phyloP scores from a whole-genome alignment of 140 eudicot genomes.

The Artemisia princeps region DNA sequence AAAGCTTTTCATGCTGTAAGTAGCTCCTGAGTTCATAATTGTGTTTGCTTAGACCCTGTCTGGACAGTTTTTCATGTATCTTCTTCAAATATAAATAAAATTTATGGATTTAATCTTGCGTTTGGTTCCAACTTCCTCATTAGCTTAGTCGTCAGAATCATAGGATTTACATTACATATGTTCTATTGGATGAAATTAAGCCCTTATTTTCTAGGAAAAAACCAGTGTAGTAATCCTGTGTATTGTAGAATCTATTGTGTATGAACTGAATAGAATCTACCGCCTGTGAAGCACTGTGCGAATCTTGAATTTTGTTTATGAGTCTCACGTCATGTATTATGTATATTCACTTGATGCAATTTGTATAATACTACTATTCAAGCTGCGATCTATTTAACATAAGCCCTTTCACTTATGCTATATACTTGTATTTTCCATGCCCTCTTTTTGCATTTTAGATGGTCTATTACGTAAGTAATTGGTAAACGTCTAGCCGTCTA shows the following conservation, averaged over 20 bases:
- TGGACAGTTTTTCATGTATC: not conserved
- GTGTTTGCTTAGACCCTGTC: not conserved
- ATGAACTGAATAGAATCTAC: too few relatives aligned
- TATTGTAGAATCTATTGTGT: too few relatives aligned
- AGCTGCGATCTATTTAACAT: not conserved
- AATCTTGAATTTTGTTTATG: not conserved
- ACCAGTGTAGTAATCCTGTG: too few relatives aligned
- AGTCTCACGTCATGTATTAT: not conserved
- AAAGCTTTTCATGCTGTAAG: constrained; percentile 84
- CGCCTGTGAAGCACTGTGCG: not conserved
- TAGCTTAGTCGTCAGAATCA: too few relatives aligned
- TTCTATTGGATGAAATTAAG: too few relatives aligned
- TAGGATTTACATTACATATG: too few relatives aligned
- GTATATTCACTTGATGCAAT: constrained; percentile 11
- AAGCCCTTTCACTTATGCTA: too few relatives aligned
- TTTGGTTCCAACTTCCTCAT: not conserved
- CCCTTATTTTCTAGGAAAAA: too few relatives aligned
- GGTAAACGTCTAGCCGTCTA: not conserved
- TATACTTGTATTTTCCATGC: too few relatives aligned
- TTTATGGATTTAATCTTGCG: not conserved
- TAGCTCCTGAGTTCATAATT: not conserved
- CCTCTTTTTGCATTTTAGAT: not conserved
- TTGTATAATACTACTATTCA: constrained; percentile 6
- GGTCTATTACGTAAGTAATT: constrained; percentile 14
- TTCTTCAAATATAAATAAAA: not conserved